These are phyloP conservation scores for Triticum dicoccoides DNA, from an alignment of 176 grass and related monocot species.

Conservation along the genomic window DNA sequence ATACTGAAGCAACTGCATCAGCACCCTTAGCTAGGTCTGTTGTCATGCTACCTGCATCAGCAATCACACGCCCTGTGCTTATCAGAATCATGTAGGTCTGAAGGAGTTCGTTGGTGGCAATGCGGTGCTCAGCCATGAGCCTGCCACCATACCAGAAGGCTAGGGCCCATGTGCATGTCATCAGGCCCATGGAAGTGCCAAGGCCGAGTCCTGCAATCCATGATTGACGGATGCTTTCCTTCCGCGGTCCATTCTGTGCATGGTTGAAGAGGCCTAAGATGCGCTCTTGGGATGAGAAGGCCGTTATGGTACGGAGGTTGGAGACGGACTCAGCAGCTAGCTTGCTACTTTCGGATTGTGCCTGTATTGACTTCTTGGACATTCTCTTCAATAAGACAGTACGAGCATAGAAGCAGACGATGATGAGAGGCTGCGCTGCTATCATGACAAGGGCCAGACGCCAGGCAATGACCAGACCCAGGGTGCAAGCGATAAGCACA, in stretches of 20 bases:
- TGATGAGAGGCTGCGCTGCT: conserved; percentile 73
- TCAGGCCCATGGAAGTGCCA: conserved; percentile 64
- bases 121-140: conserved; percentile 54
- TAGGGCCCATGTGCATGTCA: conserved; percentile 73
- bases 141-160: conserved; percentile 83
- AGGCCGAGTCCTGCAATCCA: conserved; percentile 81
- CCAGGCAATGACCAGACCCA: conserved; percentile 76
- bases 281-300: conserved; percentile 80
- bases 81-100: conserved; percentile 80
- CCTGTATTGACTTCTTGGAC: conserved; percentile 61
- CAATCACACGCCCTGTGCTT: conserved; percentile 86
- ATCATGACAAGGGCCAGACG: conserved; percentile 79
- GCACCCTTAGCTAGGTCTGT: conserved; percentile 85
- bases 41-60: conserved; percentile 88
- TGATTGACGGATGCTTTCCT: conserved; percentile 63
- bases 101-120: conserved; percentile 61
- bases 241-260: conserved; percentile 55
- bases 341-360: conserved; percentile 75
- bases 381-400: conserved; percentile 72
- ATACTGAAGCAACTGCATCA: conserved; percentile 68
- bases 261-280: conserved; percentile 62
- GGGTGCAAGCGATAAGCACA: conserved; percentile 57
- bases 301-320: conserved; percentile 69
- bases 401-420: conserved; percentile 69
- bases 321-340: conserved; percentile 69